These are phyloP conservation scores for Plantago major DNA, from an alignment of 257 asterid species.

Conservation along the genomic window DNA sequence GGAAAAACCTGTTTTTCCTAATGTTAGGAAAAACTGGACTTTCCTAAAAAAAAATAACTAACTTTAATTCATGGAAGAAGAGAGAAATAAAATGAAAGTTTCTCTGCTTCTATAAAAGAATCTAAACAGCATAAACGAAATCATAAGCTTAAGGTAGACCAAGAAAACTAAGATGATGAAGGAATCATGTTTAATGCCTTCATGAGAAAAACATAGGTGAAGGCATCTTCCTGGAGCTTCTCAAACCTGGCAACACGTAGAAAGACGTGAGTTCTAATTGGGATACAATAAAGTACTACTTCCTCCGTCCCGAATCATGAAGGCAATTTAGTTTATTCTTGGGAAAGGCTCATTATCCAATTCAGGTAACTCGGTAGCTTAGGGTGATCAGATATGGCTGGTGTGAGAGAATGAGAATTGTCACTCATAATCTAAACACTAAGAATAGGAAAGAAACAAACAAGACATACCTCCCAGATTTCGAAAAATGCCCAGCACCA, in stretches of 20 bases:
- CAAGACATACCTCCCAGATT: constrained; percentile 76
- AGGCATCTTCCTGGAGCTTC: constrained; percentile 87
- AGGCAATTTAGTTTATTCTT: not conserved
- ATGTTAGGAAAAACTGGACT: no score
- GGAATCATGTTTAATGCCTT: constrained; percentile 63
- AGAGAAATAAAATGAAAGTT: no score
- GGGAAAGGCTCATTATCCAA: not conserved
- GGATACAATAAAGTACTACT: no score
- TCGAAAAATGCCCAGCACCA: constrained; percentile 95
- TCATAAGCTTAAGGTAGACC: no score
- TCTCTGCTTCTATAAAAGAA: no score
- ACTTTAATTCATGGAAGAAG: no score
- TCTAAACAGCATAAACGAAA: no score
- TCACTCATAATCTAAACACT: constrained; percentile 7
- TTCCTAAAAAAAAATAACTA: no score
- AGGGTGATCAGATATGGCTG: not conserved
- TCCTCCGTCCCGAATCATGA: not conserved
- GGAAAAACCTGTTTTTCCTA: no score
- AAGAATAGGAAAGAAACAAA: constrained; percentile 11
- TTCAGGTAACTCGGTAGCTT: not conserved
- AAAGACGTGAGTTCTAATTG: constrained; percentile 2
- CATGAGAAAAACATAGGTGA: constrained; percentile 64
- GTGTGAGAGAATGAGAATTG: not conserved
- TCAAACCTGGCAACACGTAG: constrained; percentile 59
- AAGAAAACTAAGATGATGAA: constrained; percentile 3